Evolutionary conservation across 179 eudicot species (phyloP).

Genomic region (Camellia oleifera): DNA sequence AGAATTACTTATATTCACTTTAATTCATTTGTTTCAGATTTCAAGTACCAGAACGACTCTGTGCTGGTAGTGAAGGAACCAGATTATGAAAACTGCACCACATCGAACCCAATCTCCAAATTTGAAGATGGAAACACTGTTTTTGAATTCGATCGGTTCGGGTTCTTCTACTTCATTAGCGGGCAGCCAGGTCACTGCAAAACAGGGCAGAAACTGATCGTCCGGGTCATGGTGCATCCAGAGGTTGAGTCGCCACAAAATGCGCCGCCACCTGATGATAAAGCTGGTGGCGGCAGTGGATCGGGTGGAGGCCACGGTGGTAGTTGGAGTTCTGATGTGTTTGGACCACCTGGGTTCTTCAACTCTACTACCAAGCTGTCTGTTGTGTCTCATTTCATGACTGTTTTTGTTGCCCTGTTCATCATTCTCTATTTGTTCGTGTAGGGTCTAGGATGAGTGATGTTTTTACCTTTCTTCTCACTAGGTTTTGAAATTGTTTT

Average conservation of each 20-base stretch:
- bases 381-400: constrained; percentile 38
- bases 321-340: constrained; percentile 18
- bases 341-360: constrained; percentile 29
- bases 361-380: constrained; percentile 41
- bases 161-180: constrained; percentile 71
- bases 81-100: constrained; percentile 49
- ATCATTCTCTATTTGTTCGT: constrained; percentile 38
- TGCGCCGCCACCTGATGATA: constrained; percentile 36
- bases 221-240: constrained; percentile 60
- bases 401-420: constrained; percentile 33
- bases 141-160: constrained; percentile 46
- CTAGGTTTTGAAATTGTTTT: background rate
- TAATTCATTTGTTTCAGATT: background rate
- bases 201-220: constrained; percentile 59
- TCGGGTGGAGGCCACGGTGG: constrained; percentile 21
- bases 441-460: constrained; percentile 19
- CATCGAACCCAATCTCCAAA: constrained; percentile 38
- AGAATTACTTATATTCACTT: background rate
- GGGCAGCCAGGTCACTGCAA: constrained; percentile 60
- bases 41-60: constrained; percentile 46
- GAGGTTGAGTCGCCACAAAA: constrained; percentile 23
- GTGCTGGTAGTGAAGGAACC: constrained; percentile 51
- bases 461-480: background rate
- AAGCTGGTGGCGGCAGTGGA: constrained; percentile 16
- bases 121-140: constrained; percentile 56